These are phyloP conservation scores for Lecanosticta acicola DNA, from an alignment of 2,329 filamentous ascomycete genomes.

Conservation along the genomic window DNA sequence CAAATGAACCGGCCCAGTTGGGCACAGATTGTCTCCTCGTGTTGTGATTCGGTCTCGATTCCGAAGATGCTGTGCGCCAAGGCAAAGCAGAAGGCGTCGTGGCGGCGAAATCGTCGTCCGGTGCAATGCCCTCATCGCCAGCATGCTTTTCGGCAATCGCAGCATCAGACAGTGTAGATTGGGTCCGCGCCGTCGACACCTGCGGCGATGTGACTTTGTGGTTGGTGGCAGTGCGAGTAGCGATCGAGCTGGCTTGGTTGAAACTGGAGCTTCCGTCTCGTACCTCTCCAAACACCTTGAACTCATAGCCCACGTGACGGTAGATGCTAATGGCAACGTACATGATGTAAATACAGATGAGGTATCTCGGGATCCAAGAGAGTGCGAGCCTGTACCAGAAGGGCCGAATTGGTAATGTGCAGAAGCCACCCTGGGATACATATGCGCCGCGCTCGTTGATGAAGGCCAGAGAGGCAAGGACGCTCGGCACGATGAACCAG, in stretches of 20 bases:
- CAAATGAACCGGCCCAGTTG: slow-evolving; percentile 19
- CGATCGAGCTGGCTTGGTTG: slow-evolving; percentile 4
- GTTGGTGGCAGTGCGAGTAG: not conserved
- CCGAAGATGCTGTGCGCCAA: not conserved
- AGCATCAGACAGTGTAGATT: slow-evolving; percentile 12
- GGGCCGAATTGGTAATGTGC: slow-evolving; percentile 61
- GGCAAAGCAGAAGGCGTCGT: not conserved
- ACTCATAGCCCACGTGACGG: slow-evolving; percentile 53
- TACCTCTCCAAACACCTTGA: slow-evolving; percentile 36
- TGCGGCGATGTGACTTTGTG: not conserved
- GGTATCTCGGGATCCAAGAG: slow-evolving; percentile 68
- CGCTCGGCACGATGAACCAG: slow-evolving; percentile 54
- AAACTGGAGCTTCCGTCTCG: slow-evolving; percentile 22
- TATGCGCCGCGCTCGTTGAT: slow-evolving; percentile 52
- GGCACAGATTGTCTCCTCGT: slow-evolving; percentile 18
- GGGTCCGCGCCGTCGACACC: slow-evolving; percentile 8
- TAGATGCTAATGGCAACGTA: slow-evolving; percentile 65
- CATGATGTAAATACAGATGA: slow-evolving; percentile 61
- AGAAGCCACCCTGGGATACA: slow-evolving; percentile 60
- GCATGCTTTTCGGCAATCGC: slow-evolving; percentile 16
- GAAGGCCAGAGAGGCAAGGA: slow-evolving; percentile 61
- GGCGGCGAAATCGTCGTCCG: slow-evolving; percentile 18
- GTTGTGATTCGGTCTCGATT: not conserved
- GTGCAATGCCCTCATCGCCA: slow-evolving; percentile 18
- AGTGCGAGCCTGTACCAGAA: slow-evolving; percentile 64